Evolutionary conservation across 2,329 filamentous ascomycete species (phyloP).

Genomic region (Diaporthe sp.): DNA sequence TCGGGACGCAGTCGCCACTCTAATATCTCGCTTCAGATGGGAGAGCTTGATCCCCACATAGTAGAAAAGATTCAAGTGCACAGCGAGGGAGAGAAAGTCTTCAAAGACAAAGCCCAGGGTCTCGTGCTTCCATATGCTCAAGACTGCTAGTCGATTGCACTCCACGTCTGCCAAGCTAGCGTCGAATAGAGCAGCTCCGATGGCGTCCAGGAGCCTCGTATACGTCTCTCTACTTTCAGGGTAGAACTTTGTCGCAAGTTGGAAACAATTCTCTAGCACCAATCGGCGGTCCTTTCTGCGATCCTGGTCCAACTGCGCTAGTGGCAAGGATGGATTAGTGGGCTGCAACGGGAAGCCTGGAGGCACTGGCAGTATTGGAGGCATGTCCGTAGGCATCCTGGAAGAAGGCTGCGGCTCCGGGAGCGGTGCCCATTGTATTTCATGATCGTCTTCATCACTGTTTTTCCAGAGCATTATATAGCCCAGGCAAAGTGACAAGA

Average conservation of each 20-base stretch:
- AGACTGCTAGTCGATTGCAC: background rate
- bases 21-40: too few relatives aligned
- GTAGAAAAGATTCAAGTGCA: background rate
- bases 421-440: background rate
- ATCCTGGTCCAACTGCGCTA: too few relatives aligned
- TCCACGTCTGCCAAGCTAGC: background rate
- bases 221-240: background rate
- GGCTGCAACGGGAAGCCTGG: too few relatives aligned
- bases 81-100: background rate
- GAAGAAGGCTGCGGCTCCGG: too few relatives aligned
- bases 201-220: background rate
- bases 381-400: too few relatives aligned
- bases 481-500: background rate
- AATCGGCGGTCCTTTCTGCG: too few relatives aligned
- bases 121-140: background rate
- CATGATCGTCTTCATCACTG: background rate
- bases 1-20: background rate
- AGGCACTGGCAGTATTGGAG: too few relatives aligned
- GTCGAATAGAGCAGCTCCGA: background rate
- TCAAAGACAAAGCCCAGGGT: background rate
- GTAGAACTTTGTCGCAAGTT: background rate
- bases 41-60: background rate
- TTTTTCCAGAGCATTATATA: background rate
- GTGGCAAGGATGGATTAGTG: too few relatives aligned
- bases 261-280: background rate